These are phyloP conservation scores for Apostasia ramifera DNA, from an alignment of 106 monocot genomes.

Conservation along the genomic window DNA sequence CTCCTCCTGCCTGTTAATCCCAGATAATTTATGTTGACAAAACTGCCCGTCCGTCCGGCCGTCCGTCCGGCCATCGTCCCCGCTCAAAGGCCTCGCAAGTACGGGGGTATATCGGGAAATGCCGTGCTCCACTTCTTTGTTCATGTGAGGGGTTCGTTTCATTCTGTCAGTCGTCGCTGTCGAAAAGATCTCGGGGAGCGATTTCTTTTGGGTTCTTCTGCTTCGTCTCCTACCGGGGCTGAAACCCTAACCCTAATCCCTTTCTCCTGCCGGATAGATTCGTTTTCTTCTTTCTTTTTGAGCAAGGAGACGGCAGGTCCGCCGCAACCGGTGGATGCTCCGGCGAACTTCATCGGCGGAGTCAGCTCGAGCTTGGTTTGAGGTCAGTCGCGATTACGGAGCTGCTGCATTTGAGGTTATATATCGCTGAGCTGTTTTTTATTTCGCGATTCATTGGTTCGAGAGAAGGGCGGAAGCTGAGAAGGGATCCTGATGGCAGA, in stretches of 20 bases:
- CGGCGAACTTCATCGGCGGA: neutral
- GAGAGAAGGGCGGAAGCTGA: too few species aligned
- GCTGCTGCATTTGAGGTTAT: neutral
- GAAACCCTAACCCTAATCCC: neutral
- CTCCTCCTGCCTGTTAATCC: too few species aligned
- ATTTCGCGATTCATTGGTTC: too few species aligned
- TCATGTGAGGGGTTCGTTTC: conserved; percentile 8
- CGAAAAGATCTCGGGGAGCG: conserved; percentile 5
- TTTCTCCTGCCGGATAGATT: neutral
- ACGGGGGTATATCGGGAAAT: neutral
- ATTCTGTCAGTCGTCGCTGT: conserved; percentile 1
- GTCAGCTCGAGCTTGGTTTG: neutral
- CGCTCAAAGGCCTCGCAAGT: neutral
- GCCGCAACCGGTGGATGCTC: neutral
- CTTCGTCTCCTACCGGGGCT: neutral
- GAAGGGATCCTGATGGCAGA: too few species aligned
- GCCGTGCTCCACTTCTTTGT: neutral
- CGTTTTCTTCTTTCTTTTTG: too few species aligned
- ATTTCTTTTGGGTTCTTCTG: conserved; percentile 9
- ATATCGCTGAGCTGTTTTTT: too few species aligned
- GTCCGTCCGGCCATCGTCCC: neutral
- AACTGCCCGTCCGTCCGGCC: neutral
- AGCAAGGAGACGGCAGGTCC: neutral
- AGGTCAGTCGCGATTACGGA: neutral
- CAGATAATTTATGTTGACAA: neutral